Evolutionary conservation across 768 basidiomycete genomes (phyloP), one percentile per base, ranked within the genome.

Genomic region (Arthromyces matolae): DNA sequence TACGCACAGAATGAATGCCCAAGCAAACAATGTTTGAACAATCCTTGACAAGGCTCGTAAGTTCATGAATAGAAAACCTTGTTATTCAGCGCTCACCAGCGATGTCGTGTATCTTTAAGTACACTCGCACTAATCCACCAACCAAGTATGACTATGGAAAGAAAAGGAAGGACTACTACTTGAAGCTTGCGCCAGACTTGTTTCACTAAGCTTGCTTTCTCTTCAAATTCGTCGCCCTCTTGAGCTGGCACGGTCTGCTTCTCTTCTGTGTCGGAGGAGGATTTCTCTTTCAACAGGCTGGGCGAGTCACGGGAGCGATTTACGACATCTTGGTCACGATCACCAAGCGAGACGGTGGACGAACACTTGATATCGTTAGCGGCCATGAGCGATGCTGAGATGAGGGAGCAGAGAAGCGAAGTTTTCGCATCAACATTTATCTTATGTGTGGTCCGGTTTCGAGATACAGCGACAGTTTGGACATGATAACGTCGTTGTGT

Each of bases 51-150:
- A 29, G 22, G 35, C 40, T 43, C 14, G 51, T 47, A 24, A 56
- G 35, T 53, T 35, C 23, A 49, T 47, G 20, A 7, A 42, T 23
- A 42, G 36, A 19, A n/a, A n/a, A n/a, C n/a, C 41, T 38, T 29
- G 20, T 50, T 39, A 33, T 49, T 55, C 35, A 20, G 6, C 9
- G 16, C 60, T 51, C 67, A 80, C 87, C 89, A 93, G 70, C 87
- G 75, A 64, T 79, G 83, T 42, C 89, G 79, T 3, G 90, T 91
- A 5, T 74, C 80, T 45, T 70, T 56, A 40, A 92, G 66, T 10
- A 89, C 62, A 0, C 80, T 89, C 8, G 89, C 68, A 50, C 83
- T 84, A 28, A 93, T 82, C 89, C 89, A 93, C 89, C 89, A 93
- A 33, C 78, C 89, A 34, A 91, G 69, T 54, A 93, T 88, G 41